These are phyloP conservation scores for Mycena venus DNA, from an alignment of 768 basidiomycete genomes.

Conservation along the genomic window DNA sequence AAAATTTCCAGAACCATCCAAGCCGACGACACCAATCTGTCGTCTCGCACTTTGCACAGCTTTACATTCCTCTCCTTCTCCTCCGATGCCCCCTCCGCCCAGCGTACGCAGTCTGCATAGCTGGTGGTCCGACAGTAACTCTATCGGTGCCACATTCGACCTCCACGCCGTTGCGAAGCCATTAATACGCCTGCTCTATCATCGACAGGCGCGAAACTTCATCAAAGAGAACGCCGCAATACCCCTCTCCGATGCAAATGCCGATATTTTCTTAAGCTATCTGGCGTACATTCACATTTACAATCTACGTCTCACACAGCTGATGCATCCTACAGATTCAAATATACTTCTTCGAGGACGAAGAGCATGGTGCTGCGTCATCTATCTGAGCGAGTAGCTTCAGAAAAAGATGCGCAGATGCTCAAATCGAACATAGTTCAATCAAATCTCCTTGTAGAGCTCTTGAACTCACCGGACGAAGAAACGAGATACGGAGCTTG, in stretches of 20 bases:
- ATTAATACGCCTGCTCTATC: constrained; percentile 4
- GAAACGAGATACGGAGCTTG: neutral
- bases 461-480: neutral
- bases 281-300: constrained; percentile 2
- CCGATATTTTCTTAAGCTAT: neutral
- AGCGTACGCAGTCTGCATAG: constrained; percentile 3
- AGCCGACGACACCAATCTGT: too few relatives aligned
- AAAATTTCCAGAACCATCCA: too few relatives aligned
- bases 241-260: neutral
- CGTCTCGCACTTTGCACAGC: too few relatives aligned
- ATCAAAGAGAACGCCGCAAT: neutral
- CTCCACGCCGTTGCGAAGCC: constrained; percentile 1
- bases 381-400: neutral
- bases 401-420: neutral
- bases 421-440: constrained; percentile 5
- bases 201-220: neutral
- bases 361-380: constrained; percentile 2
- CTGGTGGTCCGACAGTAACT: constrained; percentile 9
- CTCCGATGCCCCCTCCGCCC: constrained; percentile 1
- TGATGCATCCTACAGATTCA: neutral
- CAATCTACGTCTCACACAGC: neutral
- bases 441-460: neutral
- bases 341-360: neutral
- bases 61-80: too few relatives aligned
- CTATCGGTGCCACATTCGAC: constrained; percentile 2